phyloP scores from a whole-genome alignment of 2,329 filamentous ascomycete species.

The Coniochaeta ligniaria region DNA sequence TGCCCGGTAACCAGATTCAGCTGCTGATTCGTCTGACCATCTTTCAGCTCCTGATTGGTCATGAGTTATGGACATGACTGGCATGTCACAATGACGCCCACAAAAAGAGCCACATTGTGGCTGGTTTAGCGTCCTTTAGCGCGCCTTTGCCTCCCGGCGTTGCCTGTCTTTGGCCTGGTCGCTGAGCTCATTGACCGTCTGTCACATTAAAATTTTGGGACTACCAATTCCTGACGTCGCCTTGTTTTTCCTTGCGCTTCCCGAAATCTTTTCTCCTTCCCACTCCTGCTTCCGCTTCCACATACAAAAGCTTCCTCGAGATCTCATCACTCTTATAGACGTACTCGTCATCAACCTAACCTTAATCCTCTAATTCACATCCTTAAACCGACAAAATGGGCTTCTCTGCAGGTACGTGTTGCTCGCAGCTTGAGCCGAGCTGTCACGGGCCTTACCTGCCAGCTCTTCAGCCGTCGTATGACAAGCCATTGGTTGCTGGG shows the following conservation, averaged over 20 bases:
- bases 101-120: constrained; percentile 23
- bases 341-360: constrained; percentile 8
- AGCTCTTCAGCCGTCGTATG: background rate
- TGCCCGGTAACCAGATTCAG: constrained; percentile 19
- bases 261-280: background rate
- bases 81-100: constrained; percentile 7
- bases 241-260: constrained; percentile 1
- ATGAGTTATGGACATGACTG: background rate
- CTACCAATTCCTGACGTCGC: background rate
- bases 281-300: background rate
- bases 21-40: constrained; percentile 11
- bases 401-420: constrained; percentile 35
- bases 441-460: background rate
- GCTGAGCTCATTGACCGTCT: constrained; percentile 22
- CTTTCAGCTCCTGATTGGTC: constrained; percentile 27
- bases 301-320: background rate
- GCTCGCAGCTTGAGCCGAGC: background rate
- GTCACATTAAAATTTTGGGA: constrained; percentile 14
- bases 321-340: background rate
- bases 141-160: background rate
- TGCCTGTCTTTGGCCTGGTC: background rate
- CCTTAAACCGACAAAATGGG: constrained; percentile 22
- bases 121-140: constrained; percentile 12
- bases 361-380: constrained; percentile 12
- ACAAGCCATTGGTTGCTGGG: constrained; percentile 5